phyloP scores from a whole-genome alignment of 768 basidiomycete species.

The Collybiopsis luxurians region DNA sequence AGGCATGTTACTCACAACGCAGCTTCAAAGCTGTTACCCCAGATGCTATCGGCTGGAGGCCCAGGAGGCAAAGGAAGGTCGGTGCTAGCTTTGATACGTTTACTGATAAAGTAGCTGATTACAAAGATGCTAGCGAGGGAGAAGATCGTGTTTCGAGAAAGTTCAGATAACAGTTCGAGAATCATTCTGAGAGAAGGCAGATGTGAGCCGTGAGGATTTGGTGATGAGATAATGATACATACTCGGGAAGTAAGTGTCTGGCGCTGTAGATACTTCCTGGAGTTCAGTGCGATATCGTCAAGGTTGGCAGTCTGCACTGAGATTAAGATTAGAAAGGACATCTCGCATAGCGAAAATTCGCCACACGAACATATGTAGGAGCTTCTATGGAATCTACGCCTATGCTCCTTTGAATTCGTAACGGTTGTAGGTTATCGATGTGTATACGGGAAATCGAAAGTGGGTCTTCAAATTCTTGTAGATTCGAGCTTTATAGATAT shows the following conservation, averaged over 20 bases:
- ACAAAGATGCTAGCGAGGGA: background rate
- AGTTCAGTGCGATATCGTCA: no score
- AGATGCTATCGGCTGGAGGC: slow-evolving; percentile 37
- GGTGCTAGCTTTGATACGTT: slow-evolving; percentile 2
- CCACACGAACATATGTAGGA: no score
- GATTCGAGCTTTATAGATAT: no score
- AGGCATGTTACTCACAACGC: slow-evolving; percentile 31
- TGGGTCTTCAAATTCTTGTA: no score
- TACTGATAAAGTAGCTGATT: background rate
- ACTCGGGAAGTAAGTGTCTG: slow-evolving; percentile 1
- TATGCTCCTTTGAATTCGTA: no score
- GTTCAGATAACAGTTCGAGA: background rate
- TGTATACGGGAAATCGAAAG: no score
- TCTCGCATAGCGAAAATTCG: no score
- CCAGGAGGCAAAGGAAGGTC: slow-evolving; percentile 37
- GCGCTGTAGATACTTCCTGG: no score
- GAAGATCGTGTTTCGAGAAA: background rate
- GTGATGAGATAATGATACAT: background rate
- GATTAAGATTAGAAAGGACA: no score
- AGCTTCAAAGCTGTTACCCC: slow-evolving; percentile 34
- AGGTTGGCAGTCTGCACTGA: no score
- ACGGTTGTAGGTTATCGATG: no score
- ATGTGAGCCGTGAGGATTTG: background rate
- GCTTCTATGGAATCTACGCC: no score
- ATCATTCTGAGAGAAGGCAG: background rate